These are phyloP conservation scores for Cenchrus purpureus DNA, from an alignment of 176 grass and related monocot genomes.

Conservation along the genomic window DNA sequence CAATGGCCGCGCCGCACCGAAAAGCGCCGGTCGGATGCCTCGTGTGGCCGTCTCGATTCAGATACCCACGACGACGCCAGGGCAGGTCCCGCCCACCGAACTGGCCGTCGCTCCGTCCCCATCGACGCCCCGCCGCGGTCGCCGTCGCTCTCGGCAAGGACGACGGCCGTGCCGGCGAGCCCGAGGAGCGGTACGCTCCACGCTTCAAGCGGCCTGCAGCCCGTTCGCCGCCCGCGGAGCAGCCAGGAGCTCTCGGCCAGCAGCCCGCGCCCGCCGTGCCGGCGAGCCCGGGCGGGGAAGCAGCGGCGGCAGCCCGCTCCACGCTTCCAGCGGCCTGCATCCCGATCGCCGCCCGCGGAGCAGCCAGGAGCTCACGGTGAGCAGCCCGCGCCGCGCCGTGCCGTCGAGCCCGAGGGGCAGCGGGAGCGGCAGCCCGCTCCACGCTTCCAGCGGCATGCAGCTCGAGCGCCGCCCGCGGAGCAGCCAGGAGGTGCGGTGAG, in stretches of 20 bases:
- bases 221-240: constrained; percentile 27
- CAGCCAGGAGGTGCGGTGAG: constrained; percentile 33
- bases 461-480: constrained; percentile 37
- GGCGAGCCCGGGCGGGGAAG: constrained; percentile 21
- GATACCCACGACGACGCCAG: constrained; percentile 28
- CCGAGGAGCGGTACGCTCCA: constrained; percentile 23
- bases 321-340: not conserved
- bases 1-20: constrained; percentile 27
- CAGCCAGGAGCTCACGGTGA: not conserved
- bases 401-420: constrained; percentile 25
- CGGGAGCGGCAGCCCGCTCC: not conserved
- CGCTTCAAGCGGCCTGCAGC: constrained; percentile 17
- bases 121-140: constrained; percentile 39
- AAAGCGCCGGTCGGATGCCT: not conserved
- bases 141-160: not conserved
- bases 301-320: constrained; percentile 12
- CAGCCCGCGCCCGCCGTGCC: constrained; percentile 12
- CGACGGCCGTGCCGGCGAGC: not conserved
- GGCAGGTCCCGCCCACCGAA: constrained; percentile 36
- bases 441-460: not conserved
- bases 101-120: constrained; percentile 30
- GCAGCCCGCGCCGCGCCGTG: constrained; percentile 4
- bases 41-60: constrained; percentile 30
- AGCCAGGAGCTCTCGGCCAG: constrained; percentile 27
- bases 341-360: too few species aligned